Base-by-base conservation (phyloP, 805 yeast genomes). In the Candida methanosorbosa region DNA sequence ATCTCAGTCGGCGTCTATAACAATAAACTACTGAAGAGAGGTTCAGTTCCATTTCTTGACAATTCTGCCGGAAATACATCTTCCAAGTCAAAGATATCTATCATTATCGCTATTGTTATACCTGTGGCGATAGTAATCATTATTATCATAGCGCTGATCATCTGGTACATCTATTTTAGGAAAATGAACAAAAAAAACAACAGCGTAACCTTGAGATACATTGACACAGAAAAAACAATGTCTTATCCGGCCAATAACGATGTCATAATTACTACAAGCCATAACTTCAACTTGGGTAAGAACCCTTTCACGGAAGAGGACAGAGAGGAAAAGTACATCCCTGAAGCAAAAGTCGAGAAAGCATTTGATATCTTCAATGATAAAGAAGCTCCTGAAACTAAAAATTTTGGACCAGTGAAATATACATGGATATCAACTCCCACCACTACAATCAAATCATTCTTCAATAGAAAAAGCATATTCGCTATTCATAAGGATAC, bases 331-430 rank as follows among this genome's bases (percentile, higher is more conserved):
- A 21, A 21, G 11, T 8, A 21, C 11, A 21, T 21, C 23, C 8
- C 8, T 9, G 23, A 21, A 21, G 11, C 8, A 21, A 9, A 8
- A 21, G 11, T 9, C 23, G 23, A 21, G 23, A 21, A 21, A 11
- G n/a, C n/a, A n/a, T n/a, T n/a, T n/a, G n/a, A n/a, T n/a, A n/a
- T n/a, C n/a, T n/a, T n/a, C n/a, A n/a, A n/a, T n/a, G n/a, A n/a
- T n/a, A 21, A 21, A 21, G 11, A 8, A 11, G 23, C 23, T 21
- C 11, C 23, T 9, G 8, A 8, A 8, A 21, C 23, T 9, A 27
- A 29, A 32, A n/a, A 19, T 3, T 41, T 49, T 30, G 49, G 50
- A 5, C 52, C 54, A 6, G 30, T 49, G n/a, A 41, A 40, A 16
- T 24, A 44, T 1, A 43, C 37, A n/a, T 38, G 41, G 42, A 34